A percentile compares a stretch with the other conserved stretches of the same genome.
phyloP scores from a whole-genome alignment of 768 basidiomycete species.

The Rubroboletus satanas region DNA sequence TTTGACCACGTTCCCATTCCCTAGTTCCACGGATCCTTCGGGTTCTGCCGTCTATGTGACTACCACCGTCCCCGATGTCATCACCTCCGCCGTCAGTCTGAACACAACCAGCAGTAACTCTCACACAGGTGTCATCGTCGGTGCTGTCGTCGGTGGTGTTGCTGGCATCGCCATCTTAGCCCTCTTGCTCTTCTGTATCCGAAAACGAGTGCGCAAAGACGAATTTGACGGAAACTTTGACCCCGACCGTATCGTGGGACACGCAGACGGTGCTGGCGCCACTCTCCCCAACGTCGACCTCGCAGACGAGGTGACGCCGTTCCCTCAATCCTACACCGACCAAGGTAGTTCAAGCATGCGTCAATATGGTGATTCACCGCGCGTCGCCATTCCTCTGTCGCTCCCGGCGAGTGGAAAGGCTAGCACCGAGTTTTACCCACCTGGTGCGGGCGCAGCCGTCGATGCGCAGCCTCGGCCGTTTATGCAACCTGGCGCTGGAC shows the following conservation, averaged over 20 bases:
- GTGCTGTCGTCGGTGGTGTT: slow-evolving; percentile 50
- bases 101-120: neutral
- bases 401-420: neutral
- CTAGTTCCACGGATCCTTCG: slow-evolving; percentile 21
- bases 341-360: slow-evolving; percentile 21
- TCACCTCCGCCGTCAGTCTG: slow-evolving; percentile 13
- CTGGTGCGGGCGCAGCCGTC: neutral
- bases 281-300: slow-evolving; percentile 29
- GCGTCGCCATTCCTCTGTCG: slow-evolving; percentile 2
- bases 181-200: slow-evolving; percentile 30
- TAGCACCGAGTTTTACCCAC: slow-evolving; percentile 10
- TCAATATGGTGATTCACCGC: slow-evolving; percentile 17
- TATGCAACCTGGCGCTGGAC: neutral
- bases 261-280: slow-evolving; percentile 14
- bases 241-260: slow-evolving; percentile 39
- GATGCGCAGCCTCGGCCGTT: slow-evolving; percentile 12
- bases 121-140: slow-evolving; percentile 44
- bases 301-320: slow-evolving; percentile 29
- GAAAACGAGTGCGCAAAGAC: slow-evolving; percentile 24
- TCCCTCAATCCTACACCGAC: slow-evolving; percentile 6
- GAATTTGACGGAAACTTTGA: slow-evolving; percentile 52
- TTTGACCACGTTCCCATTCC: neutral
- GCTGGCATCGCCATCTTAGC: slow-evolving; percentile 26
- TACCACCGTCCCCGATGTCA: slow-evolving; percentile 9
- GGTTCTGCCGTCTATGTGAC: slow-evolving; percentile 24